Evolutionary conservation across 257 asterid species (phyloP).

Genomic region (Capsicum baccatum): DNA sequence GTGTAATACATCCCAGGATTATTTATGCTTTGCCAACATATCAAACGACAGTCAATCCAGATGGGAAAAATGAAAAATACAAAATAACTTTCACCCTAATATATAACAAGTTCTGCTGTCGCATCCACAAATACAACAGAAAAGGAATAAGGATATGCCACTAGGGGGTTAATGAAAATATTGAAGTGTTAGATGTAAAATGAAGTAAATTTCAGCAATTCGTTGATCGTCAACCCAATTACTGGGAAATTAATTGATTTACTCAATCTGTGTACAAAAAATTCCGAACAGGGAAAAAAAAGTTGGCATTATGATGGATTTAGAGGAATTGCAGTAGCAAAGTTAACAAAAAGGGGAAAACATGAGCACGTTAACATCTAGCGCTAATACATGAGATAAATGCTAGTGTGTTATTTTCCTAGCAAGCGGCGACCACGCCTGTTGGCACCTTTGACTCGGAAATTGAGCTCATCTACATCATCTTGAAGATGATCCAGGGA

Average conservation of each 20-base stretch:
- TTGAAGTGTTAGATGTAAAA: not conserved
- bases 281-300: not conserved
- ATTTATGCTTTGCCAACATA: too few relatives aligned
- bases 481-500: constrained; percentile 60
- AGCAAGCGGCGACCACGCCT: constrained; percentile 64
- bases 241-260: not conserved
- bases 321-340: not conserved
- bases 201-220: not conserved
- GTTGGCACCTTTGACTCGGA: constrained; percentile 65
- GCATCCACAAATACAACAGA: too few relatives aligned
- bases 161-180: not conserved
- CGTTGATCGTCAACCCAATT: not conserved
- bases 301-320: not conserved
- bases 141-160: too few relatives aligned
- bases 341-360: not conserved
- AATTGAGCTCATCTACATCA: constrained; percentile 69
- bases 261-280: not conserved
- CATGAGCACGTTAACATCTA: not conserved
- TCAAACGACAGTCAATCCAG: too few relatives aligned
- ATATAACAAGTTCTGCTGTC: too few relatives aligned
- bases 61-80: too few relatives aligned
- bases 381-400: not conserved
- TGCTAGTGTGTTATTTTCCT: constrained; percentile 45
- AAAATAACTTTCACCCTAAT: too few relatives aligned
- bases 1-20: not conserved